phyloP scores from a whole-genome alignment of 345 rosid species.

The Brassica napus region DNA sequence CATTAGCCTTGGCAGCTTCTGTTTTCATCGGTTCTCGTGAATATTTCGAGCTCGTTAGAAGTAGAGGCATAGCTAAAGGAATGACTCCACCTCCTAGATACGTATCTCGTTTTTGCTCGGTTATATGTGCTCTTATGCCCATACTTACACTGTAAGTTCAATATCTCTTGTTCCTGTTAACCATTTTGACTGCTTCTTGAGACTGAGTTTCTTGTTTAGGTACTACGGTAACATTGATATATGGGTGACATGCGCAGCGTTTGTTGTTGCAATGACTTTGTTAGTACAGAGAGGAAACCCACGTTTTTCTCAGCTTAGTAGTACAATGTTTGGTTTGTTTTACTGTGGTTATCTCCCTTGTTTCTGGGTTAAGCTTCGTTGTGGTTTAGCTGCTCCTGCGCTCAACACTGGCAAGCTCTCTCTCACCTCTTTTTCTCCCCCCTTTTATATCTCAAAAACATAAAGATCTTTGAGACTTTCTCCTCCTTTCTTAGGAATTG shows the following conservation, averaged over 20 bases:
- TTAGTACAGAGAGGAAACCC: slow-evolving; percentile 87
- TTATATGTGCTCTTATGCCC: slow-evolving; percentile 84
- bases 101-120: slow-evolving; percentile 81
- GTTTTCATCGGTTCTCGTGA: slow-evolving; percentile 79
- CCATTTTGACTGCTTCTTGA: neutral
- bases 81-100: slow-evolving; percentile 98
- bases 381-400: slow-evolving; percentile 80
- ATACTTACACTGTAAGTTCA: slow-evolving; percentile 72
- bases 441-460: slow-evolving; percentile 1
- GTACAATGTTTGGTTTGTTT: slow-evolving; percentile 85
- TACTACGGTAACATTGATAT: slow-evolving; percentile 83
- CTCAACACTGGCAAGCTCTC: slow-evolving; percentile 70
- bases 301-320: slow-evolving; percentile 89
- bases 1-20: slow-evolving; percentile 58
- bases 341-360: slow-evolving; percentile 93
- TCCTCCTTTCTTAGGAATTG: slow-evolving; percentile 44
- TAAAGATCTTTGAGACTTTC: neutral
- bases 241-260: slow-evolving; percentile 78
- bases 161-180: neutral
- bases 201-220: slow-evolving; percentile 45
- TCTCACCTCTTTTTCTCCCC: slow-evolving; percentile 8
- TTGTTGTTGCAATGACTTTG: slow-evolving; percentile 74
- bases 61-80: slow-evolving; percentile 79
- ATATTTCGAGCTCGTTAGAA: slow-evolving; percentile 83
- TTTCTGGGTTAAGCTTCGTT: slow-evolving; percentile 92